A percentile compares a stretch with the other conserved stretches of the same genome.
Evolutionary conservation across 2,329 filamentous ascomycete species (phyloP).

Genomic region (Teratosphaeria epicoccoides): DNA sequence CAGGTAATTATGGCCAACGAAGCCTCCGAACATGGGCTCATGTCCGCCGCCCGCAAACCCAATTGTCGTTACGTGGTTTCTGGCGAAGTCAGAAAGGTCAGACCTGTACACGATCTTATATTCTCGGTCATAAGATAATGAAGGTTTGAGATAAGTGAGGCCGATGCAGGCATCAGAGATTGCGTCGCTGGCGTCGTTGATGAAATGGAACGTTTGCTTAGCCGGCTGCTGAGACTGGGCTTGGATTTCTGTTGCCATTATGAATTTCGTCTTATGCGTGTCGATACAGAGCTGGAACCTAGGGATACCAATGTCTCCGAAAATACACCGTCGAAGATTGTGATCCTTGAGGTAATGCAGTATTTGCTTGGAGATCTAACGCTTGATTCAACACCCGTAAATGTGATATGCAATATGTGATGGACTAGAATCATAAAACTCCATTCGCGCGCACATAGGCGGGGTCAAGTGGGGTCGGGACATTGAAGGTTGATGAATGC

Average conservation of each 20-base stretch:
- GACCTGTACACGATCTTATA: conserved; percentile 29
- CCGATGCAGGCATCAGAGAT: conserved; percentile 28
- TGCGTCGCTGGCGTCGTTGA: conserved; percentile 25
- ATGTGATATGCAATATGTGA: too few relatives aligned
- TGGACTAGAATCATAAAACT: too few relatives aligned
- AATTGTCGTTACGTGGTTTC: conserved; percentile 26
- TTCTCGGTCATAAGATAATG: conserved; percentile 23
- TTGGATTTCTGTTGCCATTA: conserved; percentile 15
- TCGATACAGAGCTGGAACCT: too few relatives aligned
- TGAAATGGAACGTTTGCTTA: conserved; percentile 29
- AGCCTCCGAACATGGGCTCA: conserved; percentile 54
- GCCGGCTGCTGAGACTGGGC: conserved; percentile 2
- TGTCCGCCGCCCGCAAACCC: conserved; percentile 29
- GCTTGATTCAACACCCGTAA: too few relatives aligned
- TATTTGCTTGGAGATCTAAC: too few relatives aligned
- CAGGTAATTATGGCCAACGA: conserved; percentile 53
- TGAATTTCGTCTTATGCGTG: too few relatives aligned
- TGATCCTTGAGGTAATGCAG: too few relatives aligned
- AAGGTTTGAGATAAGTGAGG: conserved; percentile 25
- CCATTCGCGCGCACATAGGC: not conserved
- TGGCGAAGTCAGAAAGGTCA: conserved; percentile 23
- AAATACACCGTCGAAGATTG: too few relatives aligned
- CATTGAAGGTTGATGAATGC: not conserved
- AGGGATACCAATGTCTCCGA: too few relatives aligned
- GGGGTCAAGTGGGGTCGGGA: not conserved